phyloP scores from a whole-genome alignment of 1,284 basidiomycete genomes.

The Flammula alnicola region DNA sequence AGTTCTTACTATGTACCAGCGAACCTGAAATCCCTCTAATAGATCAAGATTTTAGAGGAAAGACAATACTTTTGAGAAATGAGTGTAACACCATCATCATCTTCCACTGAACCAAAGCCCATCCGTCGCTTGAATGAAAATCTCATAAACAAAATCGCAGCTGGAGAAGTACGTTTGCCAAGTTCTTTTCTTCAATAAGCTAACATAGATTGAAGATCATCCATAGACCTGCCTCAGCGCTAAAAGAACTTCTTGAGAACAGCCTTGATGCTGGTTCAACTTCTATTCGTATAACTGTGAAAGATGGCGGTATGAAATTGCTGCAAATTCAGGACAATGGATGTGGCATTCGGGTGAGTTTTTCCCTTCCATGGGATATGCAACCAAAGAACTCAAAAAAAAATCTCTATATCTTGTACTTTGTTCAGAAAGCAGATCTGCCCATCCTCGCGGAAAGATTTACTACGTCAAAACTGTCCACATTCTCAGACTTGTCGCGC shows the following conservation, averaged over 20 bases:
- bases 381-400: too few relatives aligned
- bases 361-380: not conserved
- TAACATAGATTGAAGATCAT: slow-evolving; percentile 73
- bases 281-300: slow-evolving; percentile 86
- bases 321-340: slow-evolving; percentile 98
- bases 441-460: slow-evolving; percentile 94
- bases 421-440: slow-evolving; percentile 69
- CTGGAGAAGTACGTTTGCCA: slow-evolving; percentile 69
- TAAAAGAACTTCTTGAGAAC: slow-evolving; percentile 98
- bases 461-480: slow-evolving; percentile 92
- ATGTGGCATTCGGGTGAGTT: slow-evolving; percentile 83
- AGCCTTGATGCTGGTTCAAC: slow-evolving; percentile 92
- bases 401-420: not conserved
- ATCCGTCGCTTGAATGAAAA: slow-evolving; percentile 75
- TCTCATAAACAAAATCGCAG: slow-evolving; percentile 81
- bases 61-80: too few relatives aligned
- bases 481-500: slow-evolving; percentile 86
- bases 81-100: too few relatives aligned
- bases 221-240: slow-evolving; percentile 92
- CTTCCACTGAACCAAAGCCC: slow-evolving; percentile 40
- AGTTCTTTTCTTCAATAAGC: not conserved
- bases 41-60: too few relatives aligned
- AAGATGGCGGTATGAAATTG: slow-evolving; percentile 95
- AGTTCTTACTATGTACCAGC: too few relatives aligned
- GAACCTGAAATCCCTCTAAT: too few relatives aligned